A percentile compares a stretch with the other conserved stretches of the same genome.
Conservation (phyloP, 495 filamentous ascomycete genomes). For the Lindgomyces ingoldianus region DNA sequence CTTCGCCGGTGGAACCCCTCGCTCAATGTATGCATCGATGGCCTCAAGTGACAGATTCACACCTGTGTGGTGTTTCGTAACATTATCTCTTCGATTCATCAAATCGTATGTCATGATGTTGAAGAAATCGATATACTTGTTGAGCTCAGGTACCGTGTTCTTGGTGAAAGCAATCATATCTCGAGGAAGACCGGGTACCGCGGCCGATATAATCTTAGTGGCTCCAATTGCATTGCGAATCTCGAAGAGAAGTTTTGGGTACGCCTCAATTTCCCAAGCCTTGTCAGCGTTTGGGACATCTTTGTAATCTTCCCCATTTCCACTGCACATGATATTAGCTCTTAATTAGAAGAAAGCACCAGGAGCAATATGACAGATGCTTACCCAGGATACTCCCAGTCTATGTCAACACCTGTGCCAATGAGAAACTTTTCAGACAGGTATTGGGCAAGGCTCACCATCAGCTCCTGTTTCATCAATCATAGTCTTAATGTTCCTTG, state of each 20-base stretch:
- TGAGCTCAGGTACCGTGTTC: slow-evolving; percentile 62
- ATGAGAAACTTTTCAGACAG: not conserved
- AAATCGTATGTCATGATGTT: slow-evolving; percentile 81
- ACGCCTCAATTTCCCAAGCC: slow-evolving; percentile 65
- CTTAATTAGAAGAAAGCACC: too few species aligned
- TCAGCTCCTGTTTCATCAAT: slow-evolving; percentile 52
- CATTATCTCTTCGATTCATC: slow-evolving; percentile 72
- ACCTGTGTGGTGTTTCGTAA: slow-evolving; percentile 68
- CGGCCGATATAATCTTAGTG: slow-evolving; percentile 64
- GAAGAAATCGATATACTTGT: slow-evolving; percentile 65
- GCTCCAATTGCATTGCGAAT: slow-evolving; percentile 61
- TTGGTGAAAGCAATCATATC: slow-evolving; percentile 74
- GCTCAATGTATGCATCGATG: slow-evolving; percentile 60
- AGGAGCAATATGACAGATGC: not conserved
- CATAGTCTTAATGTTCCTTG: slow-evolving; percentile 66
- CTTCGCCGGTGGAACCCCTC: slow-evolving; percentile 57
- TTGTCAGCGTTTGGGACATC: slow-evolving; percentile 61
- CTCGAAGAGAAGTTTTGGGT: slow-evolving; percentile 62
- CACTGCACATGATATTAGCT: slow-evolving; percentile 52
- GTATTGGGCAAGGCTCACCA: slow-evolving; percentile 1
- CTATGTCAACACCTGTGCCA: slow-evolving; percentile 58
- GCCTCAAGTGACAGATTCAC: slow-evolving; percentile 57
- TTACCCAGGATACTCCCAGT: slow-evolving; percentile 73
- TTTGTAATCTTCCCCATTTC: slow-evolving; percentile 77
- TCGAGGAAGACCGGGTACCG: slow-evolving; percentile 64